Base-by-base conservation (phyloP, 805 yeast species). In the Ogataea henricii region DNA sequence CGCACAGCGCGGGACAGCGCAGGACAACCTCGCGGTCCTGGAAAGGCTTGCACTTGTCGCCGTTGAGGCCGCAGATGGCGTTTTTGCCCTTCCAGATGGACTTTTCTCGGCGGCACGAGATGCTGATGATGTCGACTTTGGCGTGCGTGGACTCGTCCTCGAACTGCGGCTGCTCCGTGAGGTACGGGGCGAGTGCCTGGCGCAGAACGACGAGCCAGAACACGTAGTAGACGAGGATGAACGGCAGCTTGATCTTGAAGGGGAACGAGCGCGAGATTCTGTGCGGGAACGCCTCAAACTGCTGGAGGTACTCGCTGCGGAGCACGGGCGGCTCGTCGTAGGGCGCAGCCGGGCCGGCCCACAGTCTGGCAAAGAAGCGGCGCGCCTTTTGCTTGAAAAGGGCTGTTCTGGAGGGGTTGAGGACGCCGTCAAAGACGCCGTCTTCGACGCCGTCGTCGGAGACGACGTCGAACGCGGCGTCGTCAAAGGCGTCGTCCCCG, bases 1-100 rank as follows among this genome's bases (percentile, higher is more conserved):
- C 89, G 67, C 98, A 91, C 27, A 90, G 69, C 0, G 97, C 96
- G 0, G 96, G 96, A 65, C 98, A 91, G 55, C 89, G 73, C 59
- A 90, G 74, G 3, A 77, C 64, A 22, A 85, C 74, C 17, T 77
- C 77, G 13, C 69, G 60, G 23, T 70, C 65, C 2, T 61, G 67
- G 39, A 75, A 67, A 0, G 81, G 77, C 1, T 62, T 66, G 65
- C 96, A 89, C 6, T 69, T 52, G n/a, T 70, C 64, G 1, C 84
- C 96, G 54, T 83, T 71, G 8, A 84, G 55, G 0, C 97, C 97
- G 72, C 97, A 91, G 0, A 71, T 75, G 8, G 78, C 81, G 58
- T 86, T 87, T 47, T 82, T 85, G 0, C 96, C 96, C 41, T 62
- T 68, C 96, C 96, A 89, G 49, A 85, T 71, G 32, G 66, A 64